A percentile compares a stretch with the other conserved stretches of the same genome.
These are phyloP conservation scores for Turritis glabra DNA, from an alignment of 345 rosid species.

Conservation along the genomic window DNA sequence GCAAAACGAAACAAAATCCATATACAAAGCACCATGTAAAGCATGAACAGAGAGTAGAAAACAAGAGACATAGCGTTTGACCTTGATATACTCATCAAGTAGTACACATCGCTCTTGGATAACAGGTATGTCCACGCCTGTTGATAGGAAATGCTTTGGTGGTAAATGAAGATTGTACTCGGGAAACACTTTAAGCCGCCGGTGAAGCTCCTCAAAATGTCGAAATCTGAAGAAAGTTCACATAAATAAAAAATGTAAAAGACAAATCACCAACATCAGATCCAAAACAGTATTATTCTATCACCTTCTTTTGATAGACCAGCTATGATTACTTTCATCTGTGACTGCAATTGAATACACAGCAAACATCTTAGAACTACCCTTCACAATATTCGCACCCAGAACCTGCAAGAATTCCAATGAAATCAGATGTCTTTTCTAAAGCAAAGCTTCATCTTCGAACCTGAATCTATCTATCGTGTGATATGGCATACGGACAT, in stretches of 20 bases:
- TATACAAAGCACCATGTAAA: conserved; percentile 7
- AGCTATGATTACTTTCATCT: conserved; percentile 76
- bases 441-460: no score
- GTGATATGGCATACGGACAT: background rate
- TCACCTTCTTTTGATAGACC: conserved; percentile 99
- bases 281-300: conserved; percentile 22
- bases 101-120: conserved; percentile 88
- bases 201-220: conserved; percentile 99
- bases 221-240: conserved; percentile 63
- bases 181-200: conserved; percentile 84
- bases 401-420: conserved; percentile 80
- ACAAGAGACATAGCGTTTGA: conserved; percentile 35
- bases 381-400: conserved; percentile 96
- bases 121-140: conserved; percentile 78
- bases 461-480: conserved; percentile 34
- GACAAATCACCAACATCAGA: conserved; percentile 20
- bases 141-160: conserved; percentile 95
- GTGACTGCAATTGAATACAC: conserved; percentile 94
- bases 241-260: background rate
- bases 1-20: background rate
- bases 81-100: conserved; percentile 92
- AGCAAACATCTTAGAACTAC: conserved; percentile 86
- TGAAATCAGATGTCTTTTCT: no score
- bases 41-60: conserved; percentile 20
- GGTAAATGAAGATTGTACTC: conserved; percentile 95